phyloP scores from a whole-genome alignment of 768 basidiomycete species.

The Tricholoma saponaceum region DNA sequence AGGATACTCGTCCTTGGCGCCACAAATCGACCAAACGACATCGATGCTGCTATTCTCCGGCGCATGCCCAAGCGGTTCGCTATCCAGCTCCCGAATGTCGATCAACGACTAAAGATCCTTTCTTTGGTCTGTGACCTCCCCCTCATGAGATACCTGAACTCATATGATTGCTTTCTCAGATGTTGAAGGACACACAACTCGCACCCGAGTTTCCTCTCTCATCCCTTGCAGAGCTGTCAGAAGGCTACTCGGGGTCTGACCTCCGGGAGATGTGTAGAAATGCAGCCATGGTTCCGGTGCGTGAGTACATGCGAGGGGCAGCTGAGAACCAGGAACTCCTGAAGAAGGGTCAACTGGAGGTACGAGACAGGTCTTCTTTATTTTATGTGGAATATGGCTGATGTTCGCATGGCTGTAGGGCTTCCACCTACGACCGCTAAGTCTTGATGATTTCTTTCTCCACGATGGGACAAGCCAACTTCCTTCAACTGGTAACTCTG shows the following conservation, averaged over 20 bases:
- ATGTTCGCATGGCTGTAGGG: constrained; percentile 43
- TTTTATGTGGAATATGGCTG: background rate
- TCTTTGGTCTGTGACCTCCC: constrained; percentile 48
- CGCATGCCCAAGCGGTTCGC: constrained; percentile 98
- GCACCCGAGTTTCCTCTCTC: constrained; percentile 58
- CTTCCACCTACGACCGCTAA: constrained; percentile 72
- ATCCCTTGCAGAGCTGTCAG: constrained; percentile 61
- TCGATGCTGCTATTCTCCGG: constrained; percentile 81
- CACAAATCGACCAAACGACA: constrained; percentile 79
- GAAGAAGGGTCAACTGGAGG: constrained; percentile 49
- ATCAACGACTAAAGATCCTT: constrained; percentile 84
- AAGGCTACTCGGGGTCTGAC: constrained; percentile 86
- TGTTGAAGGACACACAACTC: constrained; percentile 77
- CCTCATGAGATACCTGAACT: background rate
- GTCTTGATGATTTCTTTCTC: constrained; percentile 62
- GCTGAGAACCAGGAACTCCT: constrained; percentile 36
- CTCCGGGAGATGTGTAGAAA: constrained; percentile 88
- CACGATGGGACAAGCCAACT: constrained; percentile 35
- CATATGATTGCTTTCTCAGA: constrained; percentile 39
- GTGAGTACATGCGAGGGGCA: constrained; percentile 68
- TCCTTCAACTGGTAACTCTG: constrained; percentile 21
- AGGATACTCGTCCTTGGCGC: constrained; percentile 91
- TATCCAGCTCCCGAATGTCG: constrained; percentile 70
- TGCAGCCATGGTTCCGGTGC: constrained; percentile 90
- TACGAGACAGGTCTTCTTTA: constrained; percentile 13